Percentiles rank a stretch among this genome's conserved stretches.
Conservation (phyloP, 352 stramenopile genomes). For the Pythium dissimile region DNA sequence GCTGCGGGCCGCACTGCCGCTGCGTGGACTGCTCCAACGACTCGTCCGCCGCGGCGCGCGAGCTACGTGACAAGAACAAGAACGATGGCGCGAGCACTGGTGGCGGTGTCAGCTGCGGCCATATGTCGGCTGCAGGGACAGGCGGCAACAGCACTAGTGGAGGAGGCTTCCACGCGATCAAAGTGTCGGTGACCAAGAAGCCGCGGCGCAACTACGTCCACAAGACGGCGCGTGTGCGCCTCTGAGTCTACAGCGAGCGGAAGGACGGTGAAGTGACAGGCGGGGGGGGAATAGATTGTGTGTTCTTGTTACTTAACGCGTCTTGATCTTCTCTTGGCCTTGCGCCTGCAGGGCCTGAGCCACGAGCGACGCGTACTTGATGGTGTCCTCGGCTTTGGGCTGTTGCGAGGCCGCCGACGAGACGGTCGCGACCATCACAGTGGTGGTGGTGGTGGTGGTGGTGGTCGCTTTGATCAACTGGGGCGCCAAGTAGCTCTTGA, state of each 20-base stretch:
- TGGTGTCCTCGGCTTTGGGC: conserved; percentile 31
- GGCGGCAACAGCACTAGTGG: neutral
- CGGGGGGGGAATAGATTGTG: neutral
- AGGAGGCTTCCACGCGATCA: conserved; percentile 47
- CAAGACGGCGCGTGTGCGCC: conserved; percentile 48
- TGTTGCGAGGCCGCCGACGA: conserved; percentile 25
- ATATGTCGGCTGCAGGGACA: neutral
- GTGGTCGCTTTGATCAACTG: conserved; percentile 32
- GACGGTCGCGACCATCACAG: conserved; percentile 49
- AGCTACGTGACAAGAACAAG: conserved; percentile 29
- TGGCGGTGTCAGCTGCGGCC: neutral
- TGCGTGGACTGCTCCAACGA: conserved; percentile 95
- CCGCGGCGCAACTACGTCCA: conserved; percentile 53
- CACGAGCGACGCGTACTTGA: conserved; percentile 43
- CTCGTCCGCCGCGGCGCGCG: conserved; percentile 25
- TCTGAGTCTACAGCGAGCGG: too few relatives aligned
- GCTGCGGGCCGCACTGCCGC: conserved; percentile 91
- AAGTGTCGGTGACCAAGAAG: conserved; percentile 73
- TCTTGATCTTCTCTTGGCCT: too few relatives aligned
- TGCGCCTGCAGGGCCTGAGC: conserved; percentile 37
- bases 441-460: conserved; percentile 22
- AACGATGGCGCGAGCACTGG: neutral
- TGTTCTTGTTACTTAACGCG: too few relatives aligned
- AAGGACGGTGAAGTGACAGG: too few relatives aligned
- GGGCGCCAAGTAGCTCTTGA: too few relatives aligned